phyloP scores from a whole-genome alignment of 75 land plant species.

The Cupressus sempervirens region DNA sequence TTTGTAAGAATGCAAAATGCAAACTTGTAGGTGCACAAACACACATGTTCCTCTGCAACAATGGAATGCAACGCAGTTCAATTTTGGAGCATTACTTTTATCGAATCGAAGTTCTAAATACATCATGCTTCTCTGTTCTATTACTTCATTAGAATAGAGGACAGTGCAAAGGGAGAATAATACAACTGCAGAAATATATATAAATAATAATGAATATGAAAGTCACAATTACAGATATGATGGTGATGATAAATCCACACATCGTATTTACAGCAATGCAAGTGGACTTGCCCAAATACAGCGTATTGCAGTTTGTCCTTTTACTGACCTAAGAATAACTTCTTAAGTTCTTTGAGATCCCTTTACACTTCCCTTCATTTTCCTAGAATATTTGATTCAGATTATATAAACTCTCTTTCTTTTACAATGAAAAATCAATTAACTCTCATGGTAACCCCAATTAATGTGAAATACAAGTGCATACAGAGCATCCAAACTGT shows the following conservation, averaged over 20 bases:
- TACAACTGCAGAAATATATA: background rate
- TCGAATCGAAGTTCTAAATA: background rate
- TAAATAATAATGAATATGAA: background rate
- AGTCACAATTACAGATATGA: background rate
- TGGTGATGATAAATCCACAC: background rate
- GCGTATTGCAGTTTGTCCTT: background rate
- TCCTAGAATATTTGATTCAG: background rate
- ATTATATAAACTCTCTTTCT: background rate
- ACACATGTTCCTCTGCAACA: background rate
- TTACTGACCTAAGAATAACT: background rate
- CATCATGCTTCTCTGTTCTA: background rate
- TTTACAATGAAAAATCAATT: background rate
- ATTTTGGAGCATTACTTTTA: too few relatives aligned
- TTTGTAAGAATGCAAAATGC: background rate
- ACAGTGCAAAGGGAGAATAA: background rate
- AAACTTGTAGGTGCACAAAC: background rate
- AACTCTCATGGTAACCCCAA: background rate
- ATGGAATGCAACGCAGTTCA: background rate
- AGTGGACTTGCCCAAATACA: background rate
- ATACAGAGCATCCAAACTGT: background rate
- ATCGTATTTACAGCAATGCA: background rate
- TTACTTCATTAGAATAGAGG: background rate
- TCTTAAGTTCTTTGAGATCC: background rate
- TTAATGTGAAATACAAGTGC: background rate
- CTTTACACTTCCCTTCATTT: background rate